Percentiles rank a stretch among this genome's conserved stretches.
phyloP scores from a whole-genome alignment of 768 basidiomycete genomes.

The Tylopilus felleus region DNA sequence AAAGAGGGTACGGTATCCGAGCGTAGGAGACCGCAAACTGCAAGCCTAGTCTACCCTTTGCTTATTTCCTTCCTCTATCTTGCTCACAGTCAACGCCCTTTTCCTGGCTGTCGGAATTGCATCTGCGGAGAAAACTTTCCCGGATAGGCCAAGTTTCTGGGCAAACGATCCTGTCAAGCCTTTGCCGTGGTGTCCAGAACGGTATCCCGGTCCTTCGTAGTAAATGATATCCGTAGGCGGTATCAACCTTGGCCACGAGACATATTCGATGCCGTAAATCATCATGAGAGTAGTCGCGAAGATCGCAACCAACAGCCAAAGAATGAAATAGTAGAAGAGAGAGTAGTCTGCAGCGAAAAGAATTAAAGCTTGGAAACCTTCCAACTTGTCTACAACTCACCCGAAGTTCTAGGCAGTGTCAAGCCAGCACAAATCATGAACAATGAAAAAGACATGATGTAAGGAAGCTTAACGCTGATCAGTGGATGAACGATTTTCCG shows the following conservation, averaged over 20 bases:
- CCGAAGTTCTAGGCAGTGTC: conserved; percentile 82
- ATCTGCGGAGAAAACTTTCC: conserved; percentile 39
- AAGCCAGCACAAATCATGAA: conserved; percentile 88
- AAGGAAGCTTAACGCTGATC: conserved; percentile 66
- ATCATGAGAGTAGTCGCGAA: conserved; percentile 69
- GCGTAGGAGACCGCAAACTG: neutral
- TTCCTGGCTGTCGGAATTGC: conserved; percentile 36
- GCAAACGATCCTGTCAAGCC: conserved; percentile 50
- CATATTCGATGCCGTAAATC: conserved; percentile 89
- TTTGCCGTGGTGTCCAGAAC: conserved; percentile 72
- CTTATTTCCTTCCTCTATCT: conserved; percentile 70
- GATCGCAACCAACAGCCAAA: conserved; percentile 70
- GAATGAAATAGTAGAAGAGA: conserved; percentile 75
- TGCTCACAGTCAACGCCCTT: conserved; percentile 32
- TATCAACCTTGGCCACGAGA: conserved; percentile 88
- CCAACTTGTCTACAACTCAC: conserved; percentile 42
- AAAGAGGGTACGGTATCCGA: neutral
- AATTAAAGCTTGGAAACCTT: neutral
- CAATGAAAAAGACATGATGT: conserved; percentile 71
- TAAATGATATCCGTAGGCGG: conserved; percentile 76
- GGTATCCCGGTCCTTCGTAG: conserved; percentile 87
- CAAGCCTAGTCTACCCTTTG: conserved; percentile 64
- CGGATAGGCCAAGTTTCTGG: conserved; percentile 33
- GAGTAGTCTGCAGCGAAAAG: conserved; percentile 62
- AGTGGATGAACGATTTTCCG: neutral